Percentiles rank a stretch among this genome's conserved stretches.
Evolutionary conservation across 768 basidiomycete genomes (phyloP).

Genomic region (Lactifluus volemus): DNA sequence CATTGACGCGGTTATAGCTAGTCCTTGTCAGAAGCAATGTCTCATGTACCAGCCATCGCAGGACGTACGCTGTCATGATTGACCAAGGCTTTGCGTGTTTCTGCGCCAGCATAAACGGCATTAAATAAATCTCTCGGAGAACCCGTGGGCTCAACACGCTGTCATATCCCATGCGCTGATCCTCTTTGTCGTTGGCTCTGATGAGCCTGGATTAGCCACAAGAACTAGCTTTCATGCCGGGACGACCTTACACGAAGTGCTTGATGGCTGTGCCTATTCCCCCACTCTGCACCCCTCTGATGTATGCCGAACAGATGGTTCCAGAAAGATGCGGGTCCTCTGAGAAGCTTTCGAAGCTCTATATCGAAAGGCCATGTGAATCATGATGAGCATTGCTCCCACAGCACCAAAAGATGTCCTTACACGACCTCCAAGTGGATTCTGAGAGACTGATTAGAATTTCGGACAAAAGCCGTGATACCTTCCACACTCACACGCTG

Average conservation of each 20-base stretch:
- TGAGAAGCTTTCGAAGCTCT: conserved; percentile 74
- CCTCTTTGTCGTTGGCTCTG: conserved; percentile 76
- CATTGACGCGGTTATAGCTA: conserved; percentile 72
- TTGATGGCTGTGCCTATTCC: conserved; percentile 75
- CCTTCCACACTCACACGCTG: conserved; percentile 47
- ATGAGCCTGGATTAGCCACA: background rate
- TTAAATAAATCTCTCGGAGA: conserved; percentile 50
- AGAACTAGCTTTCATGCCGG: background rate
- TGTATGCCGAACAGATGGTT: conserved; percentile 57
- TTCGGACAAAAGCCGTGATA: background rate
- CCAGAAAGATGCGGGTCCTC: conserved; percentile 74
- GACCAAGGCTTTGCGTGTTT: conserved; percentile 46
- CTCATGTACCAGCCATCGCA: background rate
- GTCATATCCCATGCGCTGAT: conserved; percentile 59
- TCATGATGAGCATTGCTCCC: conserved; percentile 13
- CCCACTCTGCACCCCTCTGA: conserved; percentile 68
- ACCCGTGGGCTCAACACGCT: conserved; percentile 41
- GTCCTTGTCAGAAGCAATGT: background rate
- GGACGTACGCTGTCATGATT: conserved; percentile 53
- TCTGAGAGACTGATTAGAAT: conserved; percentile 29
- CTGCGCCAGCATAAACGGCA: conserved; percentile 53
- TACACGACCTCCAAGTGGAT: conserved; percentile 63
- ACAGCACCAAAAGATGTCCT: conserved; percentile 15
- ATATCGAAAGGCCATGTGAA: background rate
- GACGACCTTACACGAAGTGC: conserved; percentile 57